Percentiles rank a stretch among this genome's conserved stretches.
phyloP scores from a whole-genome alignment of 768 basidiomycete genomes.

The Fomitopsis serialis region DNA sequence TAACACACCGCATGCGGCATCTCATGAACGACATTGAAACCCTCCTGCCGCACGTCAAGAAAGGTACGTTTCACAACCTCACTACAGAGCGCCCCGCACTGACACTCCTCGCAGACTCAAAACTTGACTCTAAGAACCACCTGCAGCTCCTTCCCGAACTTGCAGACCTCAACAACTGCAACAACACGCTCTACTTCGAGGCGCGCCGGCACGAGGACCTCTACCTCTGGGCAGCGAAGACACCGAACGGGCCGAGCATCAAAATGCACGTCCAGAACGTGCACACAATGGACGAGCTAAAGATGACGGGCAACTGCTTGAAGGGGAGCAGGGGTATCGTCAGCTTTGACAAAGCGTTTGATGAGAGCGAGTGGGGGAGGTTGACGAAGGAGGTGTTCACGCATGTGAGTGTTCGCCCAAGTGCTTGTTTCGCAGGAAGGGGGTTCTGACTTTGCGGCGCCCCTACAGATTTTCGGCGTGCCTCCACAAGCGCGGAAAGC shows the following conservation, averaged over 20 bases:
- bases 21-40: constrained; percentile 92
- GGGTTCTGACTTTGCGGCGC: not conserved
- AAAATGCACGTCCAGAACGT: constrained; percentile 98
- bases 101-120: constrained; percentile 61
- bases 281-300: constrained; percentile 99
- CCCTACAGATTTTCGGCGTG: constrained; percentile 83
- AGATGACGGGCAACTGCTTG: constrained; percentile 98
- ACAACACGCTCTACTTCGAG: constrained; percentile 96
- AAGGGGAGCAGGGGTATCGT: constrained; percentile 91
- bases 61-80: constrained; percentile 52
- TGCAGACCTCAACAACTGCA: constrained; percentile 95
- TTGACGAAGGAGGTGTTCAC: constrained; percentile 92
- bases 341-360: constrained; percentile 89
- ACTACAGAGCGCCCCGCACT: not conserved
- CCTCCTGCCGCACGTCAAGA: constrained; percentile 91
- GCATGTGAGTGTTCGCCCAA: constrained; percentile 53
- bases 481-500: constrained; percentile 85
- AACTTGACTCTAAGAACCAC: constrained; percentile 95
- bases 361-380: constrained; percentile 80
- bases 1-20: constrained; percentile 96
- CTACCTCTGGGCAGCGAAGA: constrained; percentile 94
- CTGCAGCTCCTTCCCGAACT: constrained; percentile 91
- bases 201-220: constrained; percentile 93
- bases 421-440: not conserved
- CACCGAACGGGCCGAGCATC: constrained; percentile 95